Evolutionary conservation across 495 filamentous ascomycete species (phyloP).

Genomic region (Penicillium nucicola): DNA sequence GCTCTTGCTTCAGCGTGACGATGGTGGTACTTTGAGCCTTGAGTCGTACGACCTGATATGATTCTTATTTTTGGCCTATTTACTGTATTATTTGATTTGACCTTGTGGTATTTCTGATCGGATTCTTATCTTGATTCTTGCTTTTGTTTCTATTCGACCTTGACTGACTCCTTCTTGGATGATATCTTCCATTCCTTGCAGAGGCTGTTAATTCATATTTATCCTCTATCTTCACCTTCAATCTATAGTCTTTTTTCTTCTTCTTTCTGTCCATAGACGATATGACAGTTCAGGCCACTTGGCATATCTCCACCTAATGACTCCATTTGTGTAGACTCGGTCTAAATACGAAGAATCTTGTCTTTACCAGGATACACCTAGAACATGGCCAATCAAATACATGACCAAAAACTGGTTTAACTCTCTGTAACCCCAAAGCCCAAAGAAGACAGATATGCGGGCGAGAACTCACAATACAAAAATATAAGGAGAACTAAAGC

Average conservation of each 20-base stretch:
- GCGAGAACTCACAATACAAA: not conserved
- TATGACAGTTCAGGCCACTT: too few species aligned
- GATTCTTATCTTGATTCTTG: not conserved
- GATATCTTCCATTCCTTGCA: not conserved
- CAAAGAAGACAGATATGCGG: not conserved
- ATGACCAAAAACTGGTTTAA: too few species aligned
- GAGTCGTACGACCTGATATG: not conserved
- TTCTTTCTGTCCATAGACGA: not conserved
- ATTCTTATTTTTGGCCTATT: not conserved
- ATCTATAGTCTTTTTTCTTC: not conserved
- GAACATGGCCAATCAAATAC: too few species aligned
- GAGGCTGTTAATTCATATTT: conserved; percentile 5
- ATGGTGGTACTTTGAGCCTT: conserved; percentile 4
- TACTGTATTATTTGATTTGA: conserved; percentile 1
- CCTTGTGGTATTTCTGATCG: not conserved
- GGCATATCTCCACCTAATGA: too few species aligned
- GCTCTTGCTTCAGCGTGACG: conserved; percentile 1
- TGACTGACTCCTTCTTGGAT: not conserved
- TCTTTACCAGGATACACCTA: too few species aligned
- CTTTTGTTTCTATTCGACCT: not conserved
- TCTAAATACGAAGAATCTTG: too few species aligned
- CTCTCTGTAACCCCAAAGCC: too few species aligned
- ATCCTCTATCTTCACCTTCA: not conserved
- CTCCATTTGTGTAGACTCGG: too few species aligned
- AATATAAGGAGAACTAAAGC: not conserved